Evolutionary conservation across 257 asterid species (phyloP).

Genomic region (Marsdenia floribunda): DNA sequence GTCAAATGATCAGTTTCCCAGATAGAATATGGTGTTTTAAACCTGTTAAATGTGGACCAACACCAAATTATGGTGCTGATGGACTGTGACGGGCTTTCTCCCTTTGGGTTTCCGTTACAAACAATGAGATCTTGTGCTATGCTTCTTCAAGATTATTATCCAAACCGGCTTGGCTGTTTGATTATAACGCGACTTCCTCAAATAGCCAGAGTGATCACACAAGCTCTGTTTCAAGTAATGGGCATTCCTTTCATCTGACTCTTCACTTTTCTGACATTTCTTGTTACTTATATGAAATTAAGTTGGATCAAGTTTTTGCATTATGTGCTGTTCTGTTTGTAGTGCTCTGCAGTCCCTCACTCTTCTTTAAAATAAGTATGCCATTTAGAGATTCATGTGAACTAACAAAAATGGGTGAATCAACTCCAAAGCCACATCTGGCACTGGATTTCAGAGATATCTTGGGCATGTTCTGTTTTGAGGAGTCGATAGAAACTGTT

Average conservation of each 20-base stretch:
- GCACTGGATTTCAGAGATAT: background rate
- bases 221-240: conserved; percentile 37
- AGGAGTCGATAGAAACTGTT: background rate
- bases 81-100: conserved; percentile 47
- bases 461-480: background rate
- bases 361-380: background rate
- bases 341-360: background rate
- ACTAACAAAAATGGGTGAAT: background rate
- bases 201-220: conserved; percentile 36
- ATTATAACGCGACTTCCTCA: conserved; percentile 36
- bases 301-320: background rate
- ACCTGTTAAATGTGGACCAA: conserved; percentile 25
- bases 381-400: background rate
- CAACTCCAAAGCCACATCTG: background rate
- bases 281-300: background rate
- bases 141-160: conserved; percentile 48
- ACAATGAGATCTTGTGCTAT: conserved; percentile 45
- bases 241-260: background rate
- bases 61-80: conserved; percentile 40
- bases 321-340: background rate
- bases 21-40: conserved; percentile 36
- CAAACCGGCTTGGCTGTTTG: conserved; percentile 37
- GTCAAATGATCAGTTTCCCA: conserved; percentile 34
- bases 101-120: conserved; percentile 40
- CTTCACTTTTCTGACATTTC: background rate